Base-by-base conservation (phyloP, 441 rosid genomes). In the Manihot esculenta region DNA sequence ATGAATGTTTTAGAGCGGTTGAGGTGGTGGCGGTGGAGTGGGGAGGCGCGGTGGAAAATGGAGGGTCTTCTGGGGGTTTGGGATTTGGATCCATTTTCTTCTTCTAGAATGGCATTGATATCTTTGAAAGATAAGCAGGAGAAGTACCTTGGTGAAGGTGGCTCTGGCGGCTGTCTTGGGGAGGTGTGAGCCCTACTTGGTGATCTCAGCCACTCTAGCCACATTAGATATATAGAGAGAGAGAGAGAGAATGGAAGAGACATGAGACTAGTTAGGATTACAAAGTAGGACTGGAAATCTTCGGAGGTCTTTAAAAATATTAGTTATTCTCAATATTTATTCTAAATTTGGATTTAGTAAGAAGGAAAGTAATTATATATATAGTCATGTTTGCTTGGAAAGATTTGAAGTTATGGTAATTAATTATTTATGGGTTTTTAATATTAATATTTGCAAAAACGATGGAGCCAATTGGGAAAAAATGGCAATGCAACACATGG, bases 101-200 rank as follows among this genome's bases (percentile, higher is more conserved):
- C 80, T n/a, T 83, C 88, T 27, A 85, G 23, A 33, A 93, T 83
- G 33, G 80, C 8, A 18, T 84, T 78, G 45, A 86, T 75, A 74
- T 87, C 95, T 78, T 90, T 90, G 83, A 90, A 84, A 10, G 97
- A 90, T n/a, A 92, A 81, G 77, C 85, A 88, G 24, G 85, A 75
- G 82, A 84, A 69, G 72, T 45, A 85, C n/a, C 60, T 47, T 3
- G 77, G 60, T 3, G 77, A 65, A 2, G 41, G 41, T 35, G 41
- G 41, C 7, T 35, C 6, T 35, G 76, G 67, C 2, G 83, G 68
- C 33, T 77, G 66, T 35, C 54, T 76, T 3, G 84, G 74, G 5
- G 78, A 65, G 68, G 64, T 20, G 62, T 72, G 65, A 41, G 48
- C 72, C 21, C 81, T 76, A 1, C 77, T 47, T 0, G 84, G 89